Evolutionary conservation across 2,329 filamentous ascomycete species (phyloP).

Genomic region (Calonectria pseudoreteaudii): DNA sequence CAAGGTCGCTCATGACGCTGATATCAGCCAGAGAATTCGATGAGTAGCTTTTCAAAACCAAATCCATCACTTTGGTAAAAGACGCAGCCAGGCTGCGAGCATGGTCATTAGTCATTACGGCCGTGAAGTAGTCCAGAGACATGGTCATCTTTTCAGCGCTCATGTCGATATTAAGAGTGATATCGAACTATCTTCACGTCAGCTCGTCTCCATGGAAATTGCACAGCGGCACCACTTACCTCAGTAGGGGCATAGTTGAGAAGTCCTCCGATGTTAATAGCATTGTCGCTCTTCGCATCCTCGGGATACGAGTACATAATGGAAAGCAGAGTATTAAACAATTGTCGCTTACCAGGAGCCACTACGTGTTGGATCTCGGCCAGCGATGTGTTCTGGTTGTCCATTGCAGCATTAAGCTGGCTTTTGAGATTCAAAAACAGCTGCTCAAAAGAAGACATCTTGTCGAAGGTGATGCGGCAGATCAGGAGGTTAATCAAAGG

Average conservation of each 20-base stretch:
- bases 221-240: neutral
- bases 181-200: neutral
- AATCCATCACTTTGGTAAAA: slow-evolving; percentile 11
- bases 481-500: slow-evolving; percentile 38
- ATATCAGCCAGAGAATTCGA: neutral
- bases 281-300: neutral
- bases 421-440: slow-evolving; percentile 35
- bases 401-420: slow-evolving; percentile 14
- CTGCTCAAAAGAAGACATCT: slow-evolving; percentile 41
- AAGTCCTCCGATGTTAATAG: slow-evolving; percentile 6
- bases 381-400: slow-evolving; percentile 13
- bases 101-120: slow-evolving; percentile 8
- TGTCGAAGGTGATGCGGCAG: slow-evolving; percentile 15
- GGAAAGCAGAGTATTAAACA: slow-evolving; percentile 19
- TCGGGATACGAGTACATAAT: slow-evolving; percentile 16
- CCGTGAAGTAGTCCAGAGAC: slow-evolving; percentile 15
- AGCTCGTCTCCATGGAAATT: neutral
- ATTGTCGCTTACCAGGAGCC: slow-evolving; percentile 15
- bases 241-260: slow-evolving; percentile 17
- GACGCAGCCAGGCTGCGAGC: slow-evolving; percentile 13
- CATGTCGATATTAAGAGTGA: slow-evolving; percentile 15
- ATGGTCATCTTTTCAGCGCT: slow-evolving; percentile 10
- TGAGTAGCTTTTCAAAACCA: slow-evolving; percentile 2
- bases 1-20: slow-evolving; percentile 1
- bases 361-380: slow-evolving; percentile 18